Evolutionary conservation across 768 basidiomycete genomes (phyloP), one percentile per base, ranked within the genome.

Genomic region (Termitomyces sp.): DNA sequence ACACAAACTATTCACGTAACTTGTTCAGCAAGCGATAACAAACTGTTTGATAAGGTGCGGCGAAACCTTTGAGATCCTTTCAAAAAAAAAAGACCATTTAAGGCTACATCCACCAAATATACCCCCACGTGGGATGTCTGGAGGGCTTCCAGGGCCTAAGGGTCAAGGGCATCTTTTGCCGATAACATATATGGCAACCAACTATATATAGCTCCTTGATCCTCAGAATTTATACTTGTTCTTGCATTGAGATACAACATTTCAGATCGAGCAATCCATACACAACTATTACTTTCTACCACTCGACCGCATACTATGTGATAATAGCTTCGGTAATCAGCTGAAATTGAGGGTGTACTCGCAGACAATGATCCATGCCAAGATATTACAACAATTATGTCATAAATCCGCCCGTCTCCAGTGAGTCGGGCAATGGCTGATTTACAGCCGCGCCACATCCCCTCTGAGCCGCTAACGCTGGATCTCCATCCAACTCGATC

Each of bases 401-500:
- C 31, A 16, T 22, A 60, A 79, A 79, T 4, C 75, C 76, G 13
- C 78, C 76, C 20, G 65, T 70, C 56, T 67, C 73, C 55, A 79
- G 64, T 10, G 76, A 79, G 58, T 73, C 73, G 1, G 79, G 78
- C 47, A 73, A 61, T 31, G 70, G 66, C 12, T 49, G 57, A 34
- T 54, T 63, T 29, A 68, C 60, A 5, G 56, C 68, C 3, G 56
- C 55, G 16, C 77, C 77, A 65, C 79, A 81, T 2, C 79, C 80
- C 20, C 69, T 65, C 15, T 59, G 57, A 8, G 62, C 63, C 1
- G 76, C 76, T 0, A 71, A 69, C 9, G 46, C 60, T 2, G 75
- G 73, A 60, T 77, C 75, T 9, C 68, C 63, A 42, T 76, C 77
- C 20, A 81, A 73, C 51, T 74, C 70, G 55, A 81, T 81, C 6